These are phyloP conservation scores for Mycena amicta DNA, from an alignment of 768 basidiomycete genomes.

Conservation along the genomic window DNA sequence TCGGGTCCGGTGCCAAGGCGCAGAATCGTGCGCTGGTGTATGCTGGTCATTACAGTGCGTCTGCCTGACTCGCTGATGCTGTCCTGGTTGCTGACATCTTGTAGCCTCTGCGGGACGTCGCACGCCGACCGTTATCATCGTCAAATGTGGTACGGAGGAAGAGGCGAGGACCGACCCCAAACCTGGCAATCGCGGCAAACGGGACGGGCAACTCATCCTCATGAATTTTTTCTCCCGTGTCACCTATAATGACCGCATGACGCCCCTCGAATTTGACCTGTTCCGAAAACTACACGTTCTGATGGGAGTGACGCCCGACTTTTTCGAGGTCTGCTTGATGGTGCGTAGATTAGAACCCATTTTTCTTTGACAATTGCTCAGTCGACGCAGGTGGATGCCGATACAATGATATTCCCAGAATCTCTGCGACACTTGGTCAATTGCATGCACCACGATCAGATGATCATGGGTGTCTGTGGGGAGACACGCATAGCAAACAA, in stretches of 20 bases:
- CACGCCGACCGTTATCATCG: slow-evolving; percentile 91
- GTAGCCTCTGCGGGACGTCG: slow-evolving; percentile 82
- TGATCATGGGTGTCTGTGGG: slow-evolving; percentile 99
- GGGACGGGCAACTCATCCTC: slow-evolving; percentile 96
- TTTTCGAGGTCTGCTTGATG: slow-evolving; percentile 97
- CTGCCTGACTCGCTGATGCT: slow-evolving; percentile 2
- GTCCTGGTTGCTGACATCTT: slow-evolving; percentile 4
- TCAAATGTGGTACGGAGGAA: slow-evolving; percentile 92
- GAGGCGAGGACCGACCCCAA: slow-evolving; percentile 87
- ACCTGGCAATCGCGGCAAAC: slow-evolving; percentile 97
- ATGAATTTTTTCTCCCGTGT: slow-evolving; percentile 99
- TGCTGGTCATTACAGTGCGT: slow-evolving; percentile 98
- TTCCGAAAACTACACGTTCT: slow-evolving; percentile 95
- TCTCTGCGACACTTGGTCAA: slow-evolving; percentile 92
- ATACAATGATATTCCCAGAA: slow-evolving; percentile 92
- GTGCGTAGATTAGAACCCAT: slow-evolving; percentile 50
- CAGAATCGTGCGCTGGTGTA: slow-evolving; percentile 98
- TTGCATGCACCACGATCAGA: slow-evolving; percentile 97
- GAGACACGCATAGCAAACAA: slow-evolving; percentile 99
- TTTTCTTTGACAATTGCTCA: neutral
- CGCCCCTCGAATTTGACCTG: slow-evolving; percentile 94
- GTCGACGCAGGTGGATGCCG: slow-evolving; percentile 87
- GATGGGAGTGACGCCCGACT: slow-evolving; percentile 99
- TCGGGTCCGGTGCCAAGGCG: slow-evolving; percentile 85
- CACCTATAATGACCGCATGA: slow-evolving; percentile 99